A percentile compares a stretch with the other conserved stretches of the same genome.
These are phyloP conservation scores for Multifurca ochricompacta DNA, from an alignment of 768 basidiomycete genomes.

Conservation along the genomic window DNA sequence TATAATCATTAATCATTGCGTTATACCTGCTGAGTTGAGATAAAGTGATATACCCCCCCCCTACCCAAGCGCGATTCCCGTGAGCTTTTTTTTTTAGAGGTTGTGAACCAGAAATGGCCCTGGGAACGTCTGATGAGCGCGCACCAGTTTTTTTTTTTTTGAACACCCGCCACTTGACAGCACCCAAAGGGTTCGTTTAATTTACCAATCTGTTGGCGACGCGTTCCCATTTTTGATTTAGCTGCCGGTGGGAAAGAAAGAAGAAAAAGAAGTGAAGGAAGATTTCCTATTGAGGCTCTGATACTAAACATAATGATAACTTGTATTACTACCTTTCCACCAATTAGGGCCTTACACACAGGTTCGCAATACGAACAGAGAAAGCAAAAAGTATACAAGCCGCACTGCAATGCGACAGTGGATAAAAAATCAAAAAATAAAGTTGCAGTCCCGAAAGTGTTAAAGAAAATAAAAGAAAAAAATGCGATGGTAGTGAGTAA, in stretches of 20 bases:
- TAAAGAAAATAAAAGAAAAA: background rate
- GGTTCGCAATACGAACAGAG: conserved; percentile 13
- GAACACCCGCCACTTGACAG: conserved; percentile 6
- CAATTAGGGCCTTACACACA: conserved; percentile 12
- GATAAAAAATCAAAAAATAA: background rate
- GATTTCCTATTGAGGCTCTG: background rate
- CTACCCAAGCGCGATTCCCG: background rate
- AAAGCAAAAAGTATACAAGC: conserved; percentile 11
- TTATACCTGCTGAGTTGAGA: background rate
- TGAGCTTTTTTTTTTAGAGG: background rate
- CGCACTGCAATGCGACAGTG: conserved; percentile 3
- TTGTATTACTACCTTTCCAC: conserved; percentile 17
- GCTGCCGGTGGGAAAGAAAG: background rate
- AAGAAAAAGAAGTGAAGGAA: background rate
- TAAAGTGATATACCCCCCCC: background rate
- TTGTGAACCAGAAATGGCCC: background rate
- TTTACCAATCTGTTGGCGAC: conserved; percentile 12
- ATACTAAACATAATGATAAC: conserved; percentile 19
- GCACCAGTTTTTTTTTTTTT: background rate
- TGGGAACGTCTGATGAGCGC: conserved; percentile 12
- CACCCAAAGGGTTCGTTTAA: background rate
- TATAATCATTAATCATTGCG: background rate
- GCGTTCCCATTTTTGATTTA: conserved; percentile 15
- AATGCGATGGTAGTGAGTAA: conserved; percentile 5
- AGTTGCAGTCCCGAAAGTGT: background rate